Conservation (phyloP, 2,329 filamentous ascomycete species). For the Fusarium udum region DNA sequence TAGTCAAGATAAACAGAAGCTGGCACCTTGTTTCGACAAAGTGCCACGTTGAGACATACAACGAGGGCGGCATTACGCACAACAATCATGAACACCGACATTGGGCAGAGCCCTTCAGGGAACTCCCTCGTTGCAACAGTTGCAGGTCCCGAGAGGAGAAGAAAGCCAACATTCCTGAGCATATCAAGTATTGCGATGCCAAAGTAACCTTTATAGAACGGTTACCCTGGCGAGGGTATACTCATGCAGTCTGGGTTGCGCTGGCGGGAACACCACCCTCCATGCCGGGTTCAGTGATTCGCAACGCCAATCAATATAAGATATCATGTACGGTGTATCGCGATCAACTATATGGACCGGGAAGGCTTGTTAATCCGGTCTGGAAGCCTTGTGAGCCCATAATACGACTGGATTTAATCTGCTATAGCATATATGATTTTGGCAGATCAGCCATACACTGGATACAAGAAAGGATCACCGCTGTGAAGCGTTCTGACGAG, state of each 20-base stretch:
- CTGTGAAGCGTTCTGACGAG: not conserved
- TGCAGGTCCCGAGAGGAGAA: not conserved
- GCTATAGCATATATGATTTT: not conserved
- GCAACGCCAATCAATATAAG: not conserved
- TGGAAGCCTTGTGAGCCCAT: not conserved
- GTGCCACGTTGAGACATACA: not conserved
- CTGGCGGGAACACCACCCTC: not conserved
- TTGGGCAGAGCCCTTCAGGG: not conserved
- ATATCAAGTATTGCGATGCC: not conserved
- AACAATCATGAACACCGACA: constrained; percentile 1
- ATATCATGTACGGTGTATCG: not conserved
- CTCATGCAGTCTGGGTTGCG: constrained; percentile 1
- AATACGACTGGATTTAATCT: not conserved
- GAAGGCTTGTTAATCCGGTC: not conserved
- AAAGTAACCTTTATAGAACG: not conserved
- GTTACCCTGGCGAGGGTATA: not conserved
- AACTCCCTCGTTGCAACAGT: not conserved
- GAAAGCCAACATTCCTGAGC: not conserved
- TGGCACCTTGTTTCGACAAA: constrained; percentile 9
- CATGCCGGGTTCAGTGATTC: not conserved
- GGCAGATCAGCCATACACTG: not conserved
- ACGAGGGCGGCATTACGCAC: not conserved
- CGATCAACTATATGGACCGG: not conserved
- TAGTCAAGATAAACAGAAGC: not conserved
- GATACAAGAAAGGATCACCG: not conserved